A percentile compares a stretch with the other conserved stretches of the same genome.
phyloP scores from a whole-genome alignment of 768 basidiomycete species.

The Ramaria rubella region DNA sequence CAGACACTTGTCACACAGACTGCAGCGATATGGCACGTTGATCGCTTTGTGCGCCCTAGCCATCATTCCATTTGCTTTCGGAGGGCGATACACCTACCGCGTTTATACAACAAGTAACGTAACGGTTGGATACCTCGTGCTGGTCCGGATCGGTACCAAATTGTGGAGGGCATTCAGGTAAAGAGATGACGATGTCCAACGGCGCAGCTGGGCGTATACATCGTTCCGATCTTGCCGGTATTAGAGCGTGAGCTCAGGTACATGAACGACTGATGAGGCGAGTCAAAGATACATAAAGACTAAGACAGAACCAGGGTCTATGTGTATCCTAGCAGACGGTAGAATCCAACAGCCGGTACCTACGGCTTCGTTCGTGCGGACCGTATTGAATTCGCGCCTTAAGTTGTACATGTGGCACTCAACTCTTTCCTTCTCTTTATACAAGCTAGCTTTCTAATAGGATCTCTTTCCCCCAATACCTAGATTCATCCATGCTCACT shows the following conservation, averaged over 20 bases:
- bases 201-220: no score
- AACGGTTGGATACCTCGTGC: conserved; percentile 39
- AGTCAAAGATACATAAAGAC: no score
- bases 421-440: neutral
- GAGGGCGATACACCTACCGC: conserved; percentile 57
- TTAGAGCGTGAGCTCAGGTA: no score
- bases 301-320: no score
- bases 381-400: no score
- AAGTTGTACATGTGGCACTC: no score
- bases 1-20: neutral
- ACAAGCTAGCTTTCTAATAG: no score
- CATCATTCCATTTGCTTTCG: conserved; percentile 52
- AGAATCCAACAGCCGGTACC: no score
- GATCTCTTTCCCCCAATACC: neutral
- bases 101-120: conserved; percentile 58
- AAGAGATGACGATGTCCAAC: neutral
- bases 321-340: no score
- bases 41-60: conserved; percentile 29
- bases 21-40: neutral
- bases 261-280: no score
- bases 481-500: neutral
- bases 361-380: no score
- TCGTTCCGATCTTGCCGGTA: no score
- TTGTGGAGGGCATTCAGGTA: neutral
- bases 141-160: conserved; percentile 35